phyloP scores from a whole-genome alignment of 257 asterid species.

The Echium plantagineum region DNA sequence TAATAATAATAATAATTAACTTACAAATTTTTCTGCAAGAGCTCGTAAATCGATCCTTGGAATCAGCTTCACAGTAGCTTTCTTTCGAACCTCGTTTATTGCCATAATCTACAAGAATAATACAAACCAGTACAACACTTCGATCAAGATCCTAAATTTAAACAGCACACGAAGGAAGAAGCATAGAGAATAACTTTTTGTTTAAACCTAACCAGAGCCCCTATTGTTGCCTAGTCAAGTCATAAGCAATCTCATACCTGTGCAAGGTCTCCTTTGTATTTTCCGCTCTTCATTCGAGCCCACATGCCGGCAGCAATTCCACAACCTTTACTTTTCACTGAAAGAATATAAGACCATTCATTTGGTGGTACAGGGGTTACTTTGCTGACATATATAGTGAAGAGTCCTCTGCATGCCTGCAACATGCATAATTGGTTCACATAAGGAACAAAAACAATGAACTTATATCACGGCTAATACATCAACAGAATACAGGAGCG shows the following conservation, averaged over 20 bases:
- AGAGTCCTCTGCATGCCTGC: slow-evolving; percentile 83
- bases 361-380: slow-evolving; percentile 44
- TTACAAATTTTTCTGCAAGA: slow-evolving; percentile 86
- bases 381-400: slow-evolving; percentile 54
- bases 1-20: slow-evolving; percentile 11
- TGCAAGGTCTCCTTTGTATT: slow-evolving; percentile 86
- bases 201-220: too few relatives aligned
- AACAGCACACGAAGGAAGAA: background rate
- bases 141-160: slow-evolving; percentile 33
- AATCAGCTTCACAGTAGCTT: slow-evolving; percentile 74
- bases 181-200: background rate
- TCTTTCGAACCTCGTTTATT: slow-evolving; percentile 50
- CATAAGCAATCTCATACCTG: slow-evolving; percentile 34
- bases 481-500: background rate
- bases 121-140: slow-evolving; percentile 8
- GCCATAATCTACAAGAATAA: slow-evolving; percentile 49
- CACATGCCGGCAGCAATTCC: slow-evolving; percentile 72
- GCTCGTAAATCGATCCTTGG: slow-evolving; percentile 89
- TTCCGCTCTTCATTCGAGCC: slow-evolving; percentile 95
- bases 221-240: slow-evolving; percentile 5
- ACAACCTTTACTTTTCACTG: slow-evolving; percentile 50
- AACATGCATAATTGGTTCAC: background rate
- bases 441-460: background rate
- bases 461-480: background rate
- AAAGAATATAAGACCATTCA: slow-evolving; percentile 48